phyloP scores from a whole-genome alignment of 169 alveolate genomes.

The Sarcocystis neurona region DNA sequence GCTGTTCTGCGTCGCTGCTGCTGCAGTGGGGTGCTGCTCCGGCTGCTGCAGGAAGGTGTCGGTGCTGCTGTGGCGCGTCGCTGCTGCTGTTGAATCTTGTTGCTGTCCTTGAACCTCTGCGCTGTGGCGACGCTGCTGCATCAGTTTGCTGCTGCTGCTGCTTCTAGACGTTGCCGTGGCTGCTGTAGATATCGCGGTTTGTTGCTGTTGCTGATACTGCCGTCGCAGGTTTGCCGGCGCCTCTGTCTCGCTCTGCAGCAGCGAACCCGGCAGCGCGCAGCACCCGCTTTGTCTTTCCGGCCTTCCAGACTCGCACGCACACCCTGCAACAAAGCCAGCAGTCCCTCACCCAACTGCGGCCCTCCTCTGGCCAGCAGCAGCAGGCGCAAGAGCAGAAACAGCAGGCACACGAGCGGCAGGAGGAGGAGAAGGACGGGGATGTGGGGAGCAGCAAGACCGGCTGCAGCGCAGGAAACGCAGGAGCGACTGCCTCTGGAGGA shows the following conservation, averaged over 20 bases:
- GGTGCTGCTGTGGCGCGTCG: too few relatives aligned
- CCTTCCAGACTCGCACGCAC: neutral
- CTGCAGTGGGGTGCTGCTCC: too few relatives aligned
- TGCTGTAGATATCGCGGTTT: too few relatives aligned
- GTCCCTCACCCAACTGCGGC: neutral
- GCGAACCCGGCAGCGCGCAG: slow-evolving; percentile 40
- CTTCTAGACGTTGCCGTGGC: neutral
- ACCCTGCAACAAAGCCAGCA: neutral
- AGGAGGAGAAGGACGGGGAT: neutral
- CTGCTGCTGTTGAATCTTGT: too few relatives aligned
- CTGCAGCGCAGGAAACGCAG: neutral
- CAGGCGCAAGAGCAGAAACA: neutral
- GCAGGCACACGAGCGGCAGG: neutral
- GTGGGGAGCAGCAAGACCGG: neutral
- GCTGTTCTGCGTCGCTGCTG: too few relatives aligned
- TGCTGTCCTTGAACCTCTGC: too few relatives aligned
- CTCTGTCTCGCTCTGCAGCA: slow-evolving; percentile 1
- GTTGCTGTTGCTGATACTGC: neutral
- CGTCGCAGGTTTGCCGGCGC: neutral
- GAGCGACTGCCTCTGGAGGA: neutral
- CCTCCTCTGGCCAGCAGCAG: neutral
- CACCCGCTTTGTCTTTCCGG: slow-evolving; percentile 2
- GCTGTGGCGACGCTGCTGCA: too few relatives aligned
- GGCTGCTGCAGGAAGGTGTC: too few relatives aligned
- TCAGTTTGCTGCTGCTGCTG: neutral